Conservation (phyloP, 768 basidiomycete genomes). For the Gyrodon lividus region DNA sequence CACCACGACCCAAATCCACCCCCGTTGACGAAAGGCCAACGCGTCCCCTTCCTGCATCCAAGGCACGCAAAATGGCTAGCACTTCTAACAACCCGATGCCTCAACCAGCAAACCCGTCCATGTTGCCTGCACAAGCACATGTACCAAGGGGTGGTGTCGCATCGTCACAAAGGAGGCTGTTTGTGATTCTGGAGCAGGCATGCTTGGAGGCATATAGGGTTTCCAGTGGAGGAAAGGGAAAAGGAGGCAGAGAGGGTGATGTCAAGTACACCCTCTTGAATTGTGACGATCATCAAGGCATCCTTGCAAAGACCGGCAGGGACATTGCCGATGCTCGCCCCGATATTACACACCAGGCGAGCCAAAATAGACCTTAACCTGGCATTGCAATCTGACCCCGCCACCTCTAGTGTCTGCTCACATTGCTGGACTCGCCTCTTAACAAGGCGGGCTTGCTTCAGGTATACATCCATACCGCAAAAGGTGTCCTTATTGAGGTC, state of each 20-base stretch:
- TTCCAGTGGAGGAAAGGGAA: constrained; percentile 55
- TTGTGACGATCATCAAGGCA: constrained; percentile 99
- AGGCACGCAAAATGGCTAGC: constrained; percentile 52
- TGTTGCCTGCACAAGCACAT: constrained; percentile 81
- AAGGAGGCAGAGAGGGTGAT: constrained; percentile 59
- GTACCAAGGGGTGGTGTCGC: constrained; percentile 59
- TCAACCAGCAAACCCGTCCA: constrained; percentile 63
- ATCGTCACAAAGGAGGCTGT: constrained; percentile 65
- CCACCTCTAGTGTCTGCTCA: constrained; percentile 82
- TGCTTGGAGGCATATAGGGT: constrained; percentile 95
- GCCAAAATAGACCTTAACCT: constrained; percentile 17
- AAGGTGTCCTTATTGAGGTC: constrained; percentile 95
- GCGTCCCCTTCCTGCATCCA: constrained; percentile 57
- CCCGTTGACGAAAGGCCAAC: constrained; percentile 64
- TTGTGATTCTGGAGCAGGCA: constrained; percentile 90
- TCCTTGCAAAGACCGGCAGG: constrained; percentile 93
- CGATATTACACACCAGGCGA: constrained; percentile 97
- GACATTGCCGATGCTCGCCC: constrained; percentile 99
- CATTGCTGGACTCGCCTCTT: constrained; percentile 93
- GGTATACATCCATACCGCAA: constrained; percentile 97
- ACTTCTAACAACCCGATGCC: constrained; percentile 45
- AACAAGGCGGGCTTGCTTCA: constrained; percentile 97
- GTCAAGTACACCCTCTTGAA: constrained; percentile 96
- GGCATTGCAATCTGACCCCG: neutral
- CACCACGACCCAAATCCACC: constrained; percentile 73